Conservation (phyloP, 23 red algal species). For the Gracilaria gracilis region DNA sequence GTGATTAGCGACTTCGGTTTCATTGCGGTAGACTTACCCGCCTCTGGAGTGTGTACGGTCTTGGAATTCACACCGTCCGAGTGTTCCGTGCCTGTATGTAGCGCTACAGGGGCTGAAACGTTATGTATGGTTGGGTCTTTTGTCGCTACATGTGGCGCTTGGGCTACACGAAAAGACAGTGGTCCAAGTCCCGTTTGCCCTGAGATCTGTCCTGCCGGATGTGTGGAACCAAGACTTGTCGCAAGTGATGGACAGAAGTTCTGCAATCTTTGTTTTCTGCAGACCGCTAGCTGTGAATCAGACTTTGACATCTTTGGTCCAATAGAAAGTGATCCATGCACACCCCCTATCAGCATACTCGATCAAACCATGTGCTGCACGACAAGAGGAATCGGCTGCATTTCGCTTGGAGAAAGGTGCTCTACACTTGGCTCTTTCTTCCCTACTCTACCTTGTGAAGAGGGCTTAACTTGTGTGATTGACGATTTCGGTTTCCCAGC, state of each 20-base stretch:
- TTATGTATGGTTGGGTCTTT: conserved; percentile 20
- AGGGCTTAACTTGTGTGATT: conserved; percentile 30
- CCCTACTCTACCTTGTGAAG: conserved; percentile 34
- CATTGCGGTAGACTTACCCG: conserved; percentile 25
- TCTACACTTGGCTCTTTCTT: conserved; percentile 23
- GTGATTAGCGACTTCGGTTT: conserved; percentile 52
- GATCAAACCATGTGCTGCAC: conserved; percentile 16
- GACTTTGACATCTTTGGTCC: conserved; percentile 20
- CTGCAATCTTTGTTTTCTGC: conserved; percentile 19
- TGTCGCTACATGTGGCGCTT: conserved; percentile 46
- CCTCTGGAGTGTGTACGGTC: conserved; percentile 1
- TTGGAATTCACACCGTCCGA: background rate
- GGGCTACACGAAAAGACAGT: conserved; percentile 43
- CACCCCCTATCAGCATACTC: background rate
- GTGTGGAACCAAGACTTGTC: background rate
- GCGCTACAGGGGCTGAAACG: background rate
- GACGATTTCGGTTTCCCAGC: conserved; percentile 37
- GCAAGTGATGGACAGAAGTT: conserved; percentile 21
- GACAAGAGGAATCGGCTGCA: conserved; percentile 45
- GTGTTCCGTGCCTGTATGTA: conserved; percentile 28
- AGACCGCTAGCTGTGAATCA: conserved; percentile 11
- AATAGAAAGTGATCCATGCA: background rate
- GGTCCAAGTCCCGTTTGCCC: conserved; percentile 24
- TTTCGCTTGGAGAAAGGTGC: conserved; percentile 21
- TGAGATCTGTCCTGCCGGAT: background rate